Base-by-base conservation (phyloP, 192 early-diverging fungal genomes). In the Mortierella alpina region DNA sequence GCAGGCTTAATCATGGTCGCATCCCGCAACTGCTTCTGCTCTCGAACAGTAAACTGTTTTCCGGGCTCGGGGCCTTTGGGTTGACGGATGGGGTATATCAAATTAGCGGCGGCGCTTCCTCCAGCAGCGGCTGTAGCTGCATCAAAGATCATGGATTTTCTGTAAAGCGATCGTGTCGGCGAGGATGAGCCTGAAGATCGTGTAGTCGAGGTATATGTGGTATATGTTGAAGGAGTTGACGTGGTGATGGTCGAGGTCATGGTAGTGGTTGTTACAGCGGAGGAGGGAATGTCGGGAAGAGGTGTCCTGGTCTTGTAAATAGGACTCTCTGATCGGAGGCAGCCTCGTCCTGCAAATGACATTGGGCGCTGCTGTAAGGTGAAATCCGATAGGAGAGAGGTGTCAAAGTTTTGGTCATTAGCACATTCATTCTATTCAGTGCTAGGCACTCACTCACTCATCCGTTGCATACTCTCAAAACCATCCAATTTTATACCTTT, bases 81-180 rank as follows among this genome's bases (percentile, higher is more conserved):
- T 70, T 94, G 93, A 58, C 93, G 89, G 31, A 87, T 77, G 5
- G 93, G 93, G 64, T 92, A 91, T 46, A 94, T 90, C 11, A 89
- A 63, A 39, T 77, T 77, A 9, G 59, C 56, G 7, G 68, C 69
- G 39, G 46, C 41, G 23, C 68, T 63, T 61, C 15, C 53, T 63
- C 40, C 54, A 15, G 59, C 31, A 44, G 48, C 78, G 31, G 31
- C 31, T 31, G 31, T 31, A 61, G 85, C 82, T 51, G 86, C 82
- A 60, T 87, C 86, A 61, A 88, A 86, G 17, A 89, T 68, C 39
- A 88, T 84, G 66, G 81, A 82, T 31, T 86, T 85, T 62, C 86
- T 85, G 12, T 89, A 86, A 17, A 85, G 83, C 47, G 87, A 89
- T 70, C 82, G 85, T 17, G 84, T 87, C 50, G 86, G 85, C 42